A percentile compares a stretch with the other conserved stretches of the same genome.
Evolutionary conservation across 139 green algal species (phyloP).

Genomic region (Eudorina sp.): DNA sequence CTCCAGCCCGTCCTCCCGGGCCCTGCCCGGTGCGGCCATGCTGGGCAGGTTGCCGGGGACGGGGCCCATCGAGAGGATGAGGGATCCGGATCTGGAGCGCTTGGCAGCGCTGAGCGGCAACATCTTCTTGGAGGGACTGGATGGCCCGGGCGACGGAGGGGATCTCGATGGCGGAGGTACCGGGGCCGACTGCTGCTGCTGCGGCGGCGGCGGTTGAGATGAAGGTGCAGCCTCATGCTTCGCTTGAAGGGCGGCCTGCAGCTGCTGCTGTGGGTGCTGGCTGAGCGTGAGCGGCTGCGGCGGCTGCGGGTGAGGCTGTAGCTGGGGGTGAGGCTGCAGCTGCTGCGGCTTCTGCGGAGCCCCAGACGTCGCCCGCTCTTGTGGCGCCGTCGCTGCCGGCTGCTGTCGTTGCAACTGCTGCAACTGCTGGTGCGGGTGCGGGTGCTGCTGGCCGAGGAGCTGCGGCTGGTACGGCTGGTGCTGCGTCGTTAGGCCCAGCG

Average conservation of each 20-base stretch:
- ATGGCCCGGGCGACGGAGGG: too few relatives aligned
- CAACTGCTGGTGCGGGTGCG: neutral
- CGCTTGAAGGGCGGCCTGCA: neutral
- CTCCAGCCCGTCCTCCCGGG: too few relatives aligned
- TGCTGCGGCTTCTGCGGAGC: neutral
- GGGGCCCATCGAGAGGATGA: neutral
- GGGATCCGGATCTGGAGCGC: neutral
- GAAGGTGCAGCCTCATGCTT: neutral
- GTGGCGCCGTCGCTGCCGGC: neutral
- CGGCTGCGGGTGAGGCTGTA: neutral
- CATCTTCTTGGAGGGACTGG: too few relatives aligned
- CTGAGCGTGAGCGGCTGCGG: neutral
- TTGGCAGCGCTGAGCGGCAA: neutral
- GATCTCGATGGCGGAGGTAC: too few relatives aligned
- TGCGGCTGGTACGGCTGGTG: neutral
- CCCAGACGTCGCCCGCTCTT: too few relatives aligned
- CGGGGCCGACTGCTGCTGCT: too few relatives aligned
- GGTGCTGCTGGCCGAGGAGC: neutral
- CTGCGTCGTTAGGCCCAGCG: neutral
- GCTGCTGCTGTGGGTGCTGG: neutral
- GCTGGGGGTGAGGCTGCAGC: neutral
- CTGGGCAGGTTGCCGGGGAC: neutral
- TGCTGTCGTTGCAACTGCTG: neutral
- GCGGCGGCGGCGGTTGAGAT: too few relatives aligned
- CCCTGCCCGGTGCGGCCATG: neutral